phyloP scores from a whole-genome alignment of 768 basidiomycete genomes.

The Rhodotorula toruloides region DNA sequence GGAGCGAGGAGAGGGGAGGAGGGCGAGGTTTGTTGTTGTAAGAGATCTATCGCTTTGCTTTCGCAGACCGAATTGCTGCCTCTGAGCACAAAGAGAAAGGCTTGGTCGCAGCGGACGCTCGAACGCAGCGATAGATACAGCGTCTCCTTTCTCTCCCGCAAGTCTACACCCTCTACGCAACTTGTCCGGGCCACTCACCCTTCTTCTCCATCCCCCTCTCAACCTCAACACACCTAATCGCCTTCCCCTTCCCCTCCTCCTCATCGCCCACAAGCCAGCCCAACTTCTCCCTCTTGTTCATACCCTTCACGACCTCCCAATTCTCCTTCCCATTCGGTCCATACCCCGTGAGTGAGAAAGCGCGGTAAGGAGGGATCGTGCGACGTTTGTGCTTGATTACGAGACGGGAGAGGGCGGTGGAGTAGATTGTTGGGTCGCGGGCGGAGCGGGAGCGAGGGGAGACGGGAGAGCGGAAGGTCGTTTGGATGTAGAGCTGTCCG shows the following conservation, averaged over 20 bases:
- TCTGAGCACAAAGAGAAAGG: no score
- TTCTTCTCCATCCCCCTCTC: conserved; percentile 22
- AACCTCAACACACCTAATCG: conserved; percentile 7
- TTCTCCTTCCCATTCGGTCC: conserved; percentile 9
- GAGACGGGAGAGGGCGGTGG: conserved; percentile 11
- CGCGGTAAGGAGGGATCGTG: conserved; percentile 24
- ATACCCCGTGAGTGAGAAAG: conserved; percentile 28
- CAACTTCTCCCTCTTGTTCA: conserved; percentile 21
- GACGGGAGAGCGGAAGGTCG: conserved; percentile 17
- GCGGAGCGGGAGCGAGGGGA: conserved; percentile 18
- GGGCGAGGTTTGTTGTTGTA: background rate
- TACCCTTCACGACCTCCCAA: conserved; percentile 14
- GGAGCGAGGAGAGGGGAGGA: background rate
- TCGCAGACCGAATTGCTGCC: no score
- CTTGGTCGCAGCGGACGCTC: no score
- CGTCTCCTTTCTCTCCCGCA: no score
- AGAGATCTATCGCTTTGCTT: background rate
- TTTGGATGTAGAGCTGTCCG: conserved; percentile 15
- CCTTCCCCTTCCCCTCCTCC: conserved; percentile 10
- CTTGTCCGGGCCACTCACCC: conserved; percentile 21
- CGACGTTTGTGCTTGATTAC: conserved; percentile 32
- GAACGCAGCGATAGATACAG: no score
- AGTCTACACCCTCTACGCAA: background rate
- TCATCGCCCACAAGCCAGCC: conserved; percentile 16
- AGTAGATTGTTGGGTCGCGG: conserved; percentile 14